These are phyloP conservation scores for Blastobotrys ciferrii DNA, from an alignment of 1,139 yeast species.

Conservation along the genomic window DNA sequence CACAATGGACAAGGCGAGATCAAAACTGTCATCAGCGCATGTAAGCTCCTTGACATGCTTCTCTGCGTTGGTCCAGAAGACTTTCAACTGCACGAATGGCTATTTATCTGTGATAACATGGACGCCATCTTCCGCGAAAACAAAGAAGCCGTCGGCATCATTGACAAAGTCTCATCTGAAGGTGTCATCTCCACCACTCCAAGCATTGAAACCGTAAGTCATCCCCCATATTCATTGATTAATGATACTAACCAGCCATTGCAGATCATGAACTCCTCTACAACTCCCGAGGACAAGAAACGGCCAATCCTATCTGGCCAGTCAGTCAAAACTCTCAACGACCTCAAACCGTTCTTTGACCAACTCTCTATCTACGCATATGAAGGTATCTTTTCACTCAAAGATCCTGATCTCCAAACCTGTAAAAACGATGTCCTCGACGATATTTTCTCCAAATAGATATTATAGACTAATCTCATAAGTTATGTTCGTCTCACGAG, in stretches of 20 bases:
- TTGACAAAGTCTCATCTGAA: constrained; percentile 38
- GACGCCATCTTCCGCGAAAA: constrained; percentile 52
- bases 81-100: constrained; percentile 79
- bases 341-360: constrained; percentile 66
- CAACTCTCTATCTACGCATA: constrained; percentile 68
- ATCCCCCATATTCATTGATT: background rate
- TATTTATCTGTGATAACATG: constrained; percentile 70
- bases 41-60: constrained; percentile 75
- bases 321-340: constrained; percentile 36
- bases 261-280: background rate
- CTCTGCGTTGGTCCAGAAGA: constrained; percentile 71
- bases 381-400: constrained; percentile 66
- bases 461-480: background rate
- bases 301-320: constrained; percentile 13
- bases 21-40: constrained; percentile 45
- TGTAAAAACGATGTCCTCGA: constrained; percentile 54
- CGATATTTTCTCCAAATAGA: constrained; percentile 42
- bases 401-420: constrained; percentile 45
- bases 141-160: constrained; percentile 36
- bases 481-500: too few species aligned
- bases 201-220: background rate
- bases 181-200: constrained; percentile 19
- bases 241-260: background rate
- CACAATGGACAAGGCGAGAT: constrained; percentile 35
- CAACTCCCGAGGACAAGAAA: constrained; percentile 5